Base-by-base conservation (phyloP, 805 yeast species). In the Lachancea thermotolerans region DNA sequence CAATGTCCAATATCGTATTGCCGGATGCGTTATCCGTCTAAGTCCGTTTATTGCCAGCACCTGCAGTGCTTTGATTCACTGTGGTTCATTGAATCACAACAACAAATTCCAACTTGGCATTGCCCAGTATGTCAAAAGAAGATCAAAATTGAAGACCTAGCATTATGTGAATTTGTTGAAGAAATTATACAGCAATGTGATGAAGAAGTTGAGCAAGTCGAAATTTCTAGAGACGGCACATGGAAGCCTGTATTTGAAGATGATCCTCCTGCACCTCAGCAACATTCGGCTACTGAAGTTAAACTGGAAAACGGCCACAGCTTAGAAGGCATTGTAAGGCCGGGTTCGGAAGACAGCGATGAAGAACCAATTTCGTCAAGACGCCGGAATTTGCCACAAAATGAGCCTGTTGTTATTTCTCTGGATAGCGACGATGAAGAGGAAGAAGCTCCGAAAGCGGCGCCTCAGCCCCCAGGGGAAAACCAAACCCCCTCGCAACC, bases 31-130 rank as follows among this genome's bases (percentile, higher is more conserved):
- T 63, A 74, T 42, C 98, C 99, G 0, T 77, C 80, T 1, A 77
- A 87, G 52, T 79, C 95, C 1, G 65, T 72, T 1, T 69, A 65
- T 39, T 93, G 99, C 65, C 68, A 74, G 31, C 99, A 93, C 64
- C 66, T 88, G 12, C 91, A 85, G 56, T 90, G 98, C 59, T 87
- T 90, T 61, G 99, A 93, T 64, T 90, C 86, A 0, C 62, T 72
- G 31, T 77, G 85, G 37, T 93, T 77, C 58, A 54, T 93, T 9
- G 77, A 79, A 56, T 71, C 89, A 37, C 98, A 91, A 60, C 71
- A 72, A 45, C 91, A 84, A 58, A 78, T 85, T 0, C 84, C 96
- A 0, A 77, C 85, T 0, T 91, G 97, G 97, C 67, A 68, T 42
- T 93, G 99, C 58, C 96, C 97, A 0, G 73, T 87, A 3, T 93